phyloP scores from a whole-genome alignment of 805 yeast species.

The Candida manassasensis region DNA sequence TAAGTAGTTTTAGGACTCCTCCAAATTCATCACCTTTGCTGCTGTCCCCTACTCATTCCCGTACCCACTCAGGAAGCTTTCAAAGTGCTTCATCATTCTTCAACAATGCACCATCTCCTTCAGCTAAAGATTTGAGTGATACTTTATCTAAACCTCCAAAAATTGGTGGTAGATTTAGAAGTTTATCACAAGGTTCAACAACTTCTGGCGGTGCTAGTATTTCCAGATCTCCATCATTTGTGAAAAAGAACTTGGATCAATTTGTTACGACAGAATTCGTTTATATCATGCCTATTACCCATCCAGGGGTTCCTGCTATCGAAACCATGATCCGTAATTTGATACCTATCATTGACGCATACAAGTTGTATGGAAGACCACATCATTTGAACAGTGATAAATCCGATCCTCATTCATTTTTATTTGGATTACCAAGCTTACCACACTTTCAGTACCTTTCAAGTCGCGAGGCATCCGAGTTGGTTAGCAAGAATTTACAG shows the following conservation, averaged over 20 bases:
- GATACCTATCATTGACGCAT: constrained; percentile 66
- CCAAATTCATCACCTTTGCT: constrained; percentile 7
- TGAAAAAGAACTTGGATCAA: constrained; percentile 24
- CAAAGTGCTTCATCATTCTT: constrained; percentile 29
- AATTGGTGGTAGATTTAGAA: constrained; percentile 1
- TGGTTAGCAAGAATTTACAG: constrained; percentile 16
- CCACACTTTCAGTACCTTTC: constrained; percentile 61
- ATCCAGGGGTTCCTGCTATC: constrained; percentile 65
- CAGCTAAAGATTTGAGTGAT: background rate
- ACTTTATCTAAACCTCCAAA: constrained; percentile 1
- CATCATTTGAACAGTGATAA: constrained; percentile 70
- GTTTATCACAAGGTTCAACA: background rate
- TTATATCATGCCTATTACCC: constrained; percentile 69
- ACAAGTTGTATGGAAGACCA: constrained; percentile 73
- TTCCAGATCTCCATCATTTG: constrained; percentile 14
- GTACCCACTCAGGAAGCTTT: constrained; percentile 17
- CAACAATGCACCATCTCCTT: constrained; percentile 17
- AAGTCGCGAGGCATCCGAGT: constrained; percentile 18
- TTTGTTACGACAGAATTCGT: constrained; percentile 37
- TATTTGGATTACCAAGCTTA: constrained; percentile 71
- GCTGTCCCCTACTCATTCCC: constrained; percentile 10
- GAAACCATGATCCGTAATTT: constrained; percentile 71
- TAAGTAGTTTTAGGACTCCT: constrained; percentile 7
- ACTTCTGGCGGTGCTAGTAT: background rate
- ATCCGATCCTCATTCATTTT: constrained; percentile 55